A percentile compares a stretch with the other conserved stretches of the same genome.
Conservation (phyloP, 805 yeast species). For the Saccharomycopsis sp. region DNA sequence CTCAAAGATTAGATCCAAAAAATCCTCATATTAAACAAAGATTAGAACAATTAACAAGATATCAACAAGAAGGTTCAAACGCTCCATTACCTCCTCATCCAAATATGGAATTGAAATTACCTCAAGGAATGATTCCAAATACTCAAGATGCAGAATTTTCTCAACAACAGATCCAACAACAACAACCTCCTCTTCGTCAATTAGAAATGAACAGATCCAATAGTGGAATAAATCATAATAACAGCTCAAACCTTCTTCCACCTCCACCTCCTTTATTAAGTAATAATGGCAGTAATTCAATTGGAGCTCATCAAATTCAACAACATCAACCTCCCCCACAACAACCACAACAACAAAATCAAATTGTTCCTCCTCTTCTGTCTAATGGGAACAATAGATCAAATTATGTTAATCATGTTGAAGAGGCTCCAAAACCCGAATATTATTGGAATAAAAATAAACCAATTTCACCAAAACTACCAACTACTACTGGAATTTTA, state of each 20-base stretch:
- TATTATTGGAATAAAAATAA: no score
- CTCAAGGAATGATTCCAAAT: constrained; percentile 53
- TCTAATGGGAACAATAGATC: no score
- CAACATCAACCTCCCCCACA: neutral
- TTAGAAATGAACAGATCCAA: neutral
- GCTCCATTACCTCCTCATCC: constrained; percentile 60
- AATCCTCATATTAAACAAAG: constrained; percentile 92
- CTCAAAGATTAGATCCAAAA: constrained; percentile 88
- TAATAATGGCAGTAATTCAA: neutral
- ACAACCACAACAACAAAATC: neutral
- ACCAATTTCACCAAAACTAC: no score
- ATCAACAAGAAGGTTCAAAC: constrained; percentile 57
- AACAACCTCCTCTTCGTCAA: constrained; percentile 2
- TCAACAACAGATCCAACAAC: constrained; percentile 11
- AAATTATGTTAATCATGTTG: no score
- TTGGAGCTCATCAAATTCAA: neutral
- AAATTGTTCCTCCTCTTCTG: no score
- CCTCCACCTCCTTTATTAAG: constrained; percentile 20
- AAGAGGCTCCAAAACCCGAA: no score
- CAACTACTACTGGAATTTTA: no score
- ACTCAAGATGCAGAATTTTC: constrained; percentile 22
- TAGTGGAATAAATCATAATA: neutral
- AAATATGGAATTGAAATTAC: constrained; percentile 50
- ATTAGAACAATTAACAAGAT: constrained; percentile 70
- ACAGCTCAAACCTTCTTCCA: constrained; percentile 20